Percentiles rank a stretch among this genome's conserved stretches.
Evolutionary conservation across 805 yeast genomes (phyloP).

Genomic region (Brettanomyces anomalus): DNA sequence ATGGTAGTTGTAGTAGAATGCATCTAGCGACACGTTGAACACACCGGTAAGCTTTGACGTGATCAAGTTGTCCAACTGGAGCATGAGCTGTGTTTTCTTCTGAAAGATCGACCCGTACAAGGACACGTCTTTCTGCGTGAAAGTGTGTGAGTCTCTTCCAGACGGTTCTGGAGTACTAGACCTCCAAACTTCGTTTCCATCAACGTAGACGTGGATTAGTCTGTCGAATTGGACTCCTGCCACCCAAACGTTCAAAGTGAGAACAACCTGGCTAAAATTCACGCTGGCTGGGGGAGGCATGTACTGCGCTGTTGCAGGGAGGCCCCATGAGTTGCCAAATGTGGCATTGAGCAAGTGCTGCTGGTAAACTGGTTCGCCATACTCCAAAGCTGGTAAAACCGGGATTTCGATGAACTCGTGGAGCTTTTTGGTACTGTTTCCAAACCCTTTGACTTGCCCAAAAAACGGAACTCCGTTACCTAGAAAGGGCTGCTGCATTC

Average conservation of each 20-base stretch:
- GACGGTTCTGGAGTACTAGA: slow-evolving; percentile 79
- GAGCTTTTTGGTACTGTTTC: neutral
- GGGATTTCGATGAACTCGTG: slow-evolving; percentile 26
- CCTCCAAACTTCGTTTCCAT: slow-evolving; percentile 70
- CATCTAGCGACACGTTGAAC: slow-evolving; percentile 44
- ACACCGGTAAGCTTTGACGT: slow-evolving; percentile 49
- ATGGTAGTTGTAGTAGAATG: slow-evolving; percentile 37
- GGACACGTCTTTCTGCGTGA: slow-evolving; percentile 56
- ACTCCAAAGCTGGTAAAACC: slow-evolving; percentile 18
- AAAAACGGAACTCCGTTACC: no score
- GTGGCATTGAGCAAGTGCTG: slow-evolving; percentile 33
- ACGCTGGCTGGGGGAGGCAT: slow-evolving; percentile 34
- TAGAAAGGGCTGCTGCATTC: no score
- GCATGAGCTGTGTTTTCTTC: slow-evolving; percentile 31
- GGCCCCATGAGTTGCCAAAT: slow-evolving; percentile 56
- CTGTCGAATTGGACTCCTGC: slow-evolving; percentile 59
- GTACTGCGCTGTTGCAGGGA: slow-evolving; percentile 35
- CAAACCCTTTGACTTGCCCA: no score
- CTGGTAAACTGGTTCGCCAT: slow-evolving; percentile 30
- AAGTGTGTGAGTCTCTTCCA: slow-evolving; percentile 37
- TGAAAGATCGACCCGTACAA: slow-evolving; percentile 42
- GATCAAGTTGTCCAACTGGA: slow-evolving; percentile 59
- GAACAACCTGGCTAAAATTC: slow-evolving; percentile 42
- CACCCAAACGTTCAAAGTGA: slow-evolving; percentile 43
- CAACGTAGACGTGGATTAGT: slow-evolving; percentile 52